Percentiles rank a stretch among this genome's conserved stretches.
Conservation (phyloP, 352 stramenopile species). For the Pythium utonaiense region DNA sequence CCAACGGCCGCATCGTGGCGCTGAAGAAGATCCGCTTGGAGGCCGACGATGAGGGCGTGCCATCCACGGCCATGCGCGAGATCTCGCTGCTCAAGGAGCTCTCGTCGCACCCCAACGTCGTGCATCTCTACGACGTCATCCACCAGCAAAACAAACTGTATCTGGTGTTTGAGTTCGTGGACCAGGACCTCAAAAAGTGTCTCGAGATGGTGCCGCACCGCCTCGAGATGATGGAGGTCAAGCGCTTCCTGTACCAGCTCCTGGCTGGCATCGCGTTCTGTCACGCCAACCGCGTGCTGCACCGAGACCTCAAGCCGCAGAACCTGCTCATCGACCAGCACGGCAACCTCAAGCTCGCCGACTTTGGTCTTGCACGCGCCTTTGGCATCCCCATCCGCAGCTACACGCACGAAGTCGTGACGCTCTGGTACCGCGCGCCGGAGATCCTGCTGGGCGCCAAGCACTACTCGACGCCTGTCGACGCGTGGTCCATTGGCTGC, state of each 20-base stretch:
- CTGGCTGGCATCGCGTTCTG: slow-evolving; percentile 90
- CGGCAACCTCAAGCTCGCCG: slow-evolving; percentile 88
- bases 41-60: slow-evolving; percentile 97
- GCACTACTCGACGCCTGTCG: slow-evolving; percentile 92
- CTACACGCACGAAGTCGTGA: slow-evolving; percentile 95
- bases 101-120: slow-evolving; percentile 94
- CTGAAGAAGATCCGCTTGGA: slow-evolving; percentile 99
- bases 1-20: slow-evolving; percentile 91
- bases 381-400: slow-evolving; percentile 84
- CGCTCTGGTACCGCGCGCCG: slow-evolving; percentile 94
- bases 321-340: slow-evolving; percentile 92
- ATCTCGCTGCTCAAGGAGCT: slow-evolving; percentile 98
- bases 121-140: slow-evolving; percentile 83
- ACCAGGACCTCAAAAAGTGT: slow-evolving; percentile 86
- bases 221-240: slow-evolving; percentile 78
- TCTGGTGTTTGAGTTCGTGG: slow-evolving; percentile 84
- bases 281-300: slow-evolving; percentile 95
- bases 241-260: slow-evolving; percentile 83
- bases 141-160: slow-evolving; percentile 88
- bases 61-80: slow-evolving; percentile 97
- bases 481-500: slow-evolving; percentile 92
- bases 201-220: slow-evolving; percentile 92
- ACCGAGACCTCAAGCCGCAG: slow-evolving; percentile 98
- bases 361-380: slow-evolving; percentile 91
- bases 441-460: slow-evolving; percentile 94